Conservation (phyloP, 495 filamentous ascomycete genomes). For the Patellaria atrata region DNA sequence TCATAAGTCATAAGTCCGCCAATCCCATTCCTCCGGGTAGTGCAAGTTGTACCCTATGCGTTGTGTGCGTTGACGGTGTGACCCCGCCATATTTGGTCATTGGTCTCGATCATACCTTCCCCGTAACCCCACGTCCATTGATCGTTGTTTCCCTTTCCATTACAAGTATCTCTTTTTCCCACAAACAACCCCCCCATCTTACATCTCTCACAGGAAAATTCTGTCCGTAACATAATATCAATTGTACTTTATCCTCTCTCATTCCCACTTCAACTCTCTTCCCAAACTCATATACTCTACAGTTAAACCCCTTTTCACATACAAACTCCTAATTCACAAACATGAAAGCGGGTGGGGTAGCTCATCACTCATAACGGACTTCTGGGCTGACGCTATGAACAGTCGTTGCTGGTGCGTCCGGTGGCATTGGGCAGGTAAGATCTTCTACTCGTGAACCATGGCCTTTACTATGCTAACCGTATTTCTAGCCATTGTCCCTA, state of each 20-base stretch:
- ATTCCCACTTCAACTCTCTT: slow-evolving; percentile 1
- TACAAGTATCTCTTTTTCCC: no score
- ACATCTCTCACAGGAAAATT: slow-evolving; percentile 1
- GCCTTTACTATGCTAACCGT: slow-evolving; percentile 20
- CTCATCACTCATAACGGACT: background rate
- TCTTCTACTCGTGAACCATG: background rate
- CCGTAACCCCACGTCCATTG: no score
- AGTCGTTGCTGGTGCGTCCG: slow-evolving; percentile 93
- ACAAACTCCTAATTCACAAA: slow-evolving; percentile 1
- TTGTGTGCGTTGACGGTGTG: no score
- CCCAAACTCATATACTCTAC: background rate
- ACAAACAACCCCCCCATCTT: slow-evolving; percentile 2
- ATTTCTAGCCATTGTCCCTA: slow-evolving; percentile 73
- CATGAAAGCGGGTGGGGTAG: slow-evolving; percentile 5
- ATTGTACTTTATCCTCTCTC: background rate
- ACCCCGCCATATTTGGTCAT: no score
- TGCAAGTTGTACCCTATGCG: no score
- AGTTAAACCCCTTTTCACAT: background rate
- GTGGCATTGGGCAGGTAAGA: slow-evolving; percentile 92
- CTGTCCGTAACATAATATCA: slow-evolving; percentile 1
- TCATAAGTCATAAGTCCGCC: no score
- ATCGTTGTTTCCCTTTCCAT: no score
- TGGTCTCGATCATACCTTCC: no score
- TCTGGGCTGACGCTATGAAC: slow-evolving; percentile 11
- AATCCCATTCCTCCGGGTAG: no score